Percentiles rank a stretch among this genome's conserved stretches.
Evolutionary conservation across 495 filamentous ascomycete species (phyloP).

Genomic region (Astrothelium subdiscretum): DNA sequence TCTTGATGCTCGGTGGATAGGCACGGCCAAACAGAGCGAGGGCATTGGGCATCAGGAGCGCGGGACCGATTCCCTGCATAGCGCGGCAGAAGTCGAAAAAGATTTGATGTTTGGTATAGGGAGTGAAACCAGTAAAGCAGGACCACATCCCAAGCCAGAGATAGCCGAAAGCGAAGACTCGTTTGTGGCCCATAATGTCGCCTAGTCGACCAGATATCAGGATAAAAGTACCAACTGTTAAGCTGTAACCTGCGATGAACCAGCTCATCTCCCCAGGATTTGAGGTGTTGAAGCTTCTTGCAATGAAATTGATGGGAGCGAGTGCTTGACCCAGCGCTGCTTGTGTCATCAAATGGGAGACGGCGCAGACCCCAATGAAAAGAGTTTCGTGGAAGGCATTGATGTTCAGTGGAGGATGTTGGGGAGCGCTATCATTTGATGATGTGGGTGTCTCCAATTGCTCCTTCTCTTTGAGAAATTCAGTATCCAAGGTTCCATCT

Average conservation of each 20-base stretch:
- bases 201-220: conserved; percentile 52
- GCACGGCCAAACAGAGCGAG: conserved; percentile 22
- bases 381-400: conserved; percentile 14
- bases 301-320: conserved; percentile 23
- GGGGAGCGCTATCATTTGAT: not conserved
- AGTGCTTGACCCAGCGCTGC: conserved; percentile 24
- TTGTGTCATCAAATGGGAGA: conserved; percentile 27
- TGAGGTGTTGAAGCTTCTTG: conserved; percentile 12
- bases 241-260: conserved; percentile 46
- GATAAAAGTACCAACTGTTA: conserved; percentile 56
- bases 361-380: conserved; percentile 19
- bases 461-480: not conserved
- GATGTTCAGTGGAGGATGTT: conserved; percentile 1
- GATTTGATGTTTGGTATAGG: conserved; percentile 22
- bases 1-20: conserved; percentile 20
- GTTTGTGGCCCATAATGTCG: conserved; percentile 52
- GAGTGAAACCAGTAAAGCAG: conserved; percentile 40
- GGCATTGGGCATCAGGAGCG: conserved; percentile 22
- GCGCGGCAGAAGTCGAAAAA: conserved; percentile 23
- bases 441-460: not conserved
- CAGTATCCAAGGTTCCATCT: not conserved
- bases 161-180: conserved; percentile 48
- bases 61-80: conserved; percentile 26
- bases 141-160: conserved; percentile 54
- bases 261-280: conserved; percentile 31